These are phyloP conservation scores for Sporobolomyces roseus DNA, from an alignment of 768 basidiomycete genomes.

Conservation along the genomic window DNA sequence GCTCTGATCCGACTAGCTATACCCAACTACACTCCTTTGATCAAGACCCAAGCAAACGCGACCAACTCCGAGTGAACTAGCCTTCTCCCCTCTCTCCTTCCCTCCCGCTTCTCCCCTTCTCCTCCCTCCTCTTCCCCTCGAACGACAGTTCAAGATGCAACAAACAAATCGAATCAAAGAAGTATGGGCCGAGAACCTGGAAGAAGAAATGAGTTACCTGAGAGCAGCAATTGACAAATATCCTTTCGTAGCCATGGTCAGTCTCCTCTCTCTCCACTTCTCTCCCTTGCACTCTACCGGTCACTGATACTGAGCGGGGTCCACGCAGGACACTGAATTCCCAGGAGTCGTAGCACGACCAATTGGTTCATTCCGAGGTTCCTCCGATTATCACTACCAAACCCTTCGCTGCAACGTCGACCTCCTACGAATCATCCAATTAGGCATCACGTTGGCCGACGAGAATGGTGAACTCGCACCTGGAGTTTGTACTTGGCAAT, in stretches of 20 bases:
- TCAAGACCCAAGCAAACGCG: not conserved
- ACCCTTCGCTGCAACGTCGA: constrained; percentile 98
- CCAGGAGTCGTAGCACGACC: constrained; percentile 97
- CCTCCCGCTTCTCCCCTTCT: not conserved
- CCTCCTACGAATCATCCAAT: constrained; percentile 93
- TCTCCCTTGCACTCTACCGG: not conserved
- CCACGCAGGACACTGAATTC: constrained; percentile 99
- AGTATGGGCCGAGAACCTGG: constrained; percentile 92
- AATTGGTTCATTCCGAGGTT: constrained; percentile 91
- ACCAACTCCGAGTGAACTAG: not conserved
- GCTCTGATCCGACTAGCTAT: too few species aligned
- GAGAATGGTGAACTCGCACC: constrained; percentile 87
- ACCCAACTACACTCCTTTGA: too few species aligned
- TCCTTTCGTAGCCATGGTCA: constrained; percentile 90
- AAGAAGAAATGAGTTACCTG: constrained; percentile 82
- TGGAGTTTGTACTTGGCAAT: constrained; percentile 95
- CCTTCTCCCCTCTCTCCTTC: not conserved
- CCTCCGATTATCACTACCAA: constrained; percentile 98
- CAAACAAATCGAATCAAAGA: constrained; percentile 62
- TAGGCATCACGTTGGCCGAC: constrained; percentile 89
- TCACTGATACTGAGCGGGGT: not conserved
- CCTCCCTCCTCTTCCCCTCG: too few species aligned
- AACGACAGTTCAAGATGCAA: constrained; percentile 6
- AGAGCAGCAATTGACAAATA: constrained; percentile 80
- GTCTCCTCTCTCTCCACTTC: constrained; percentile 30